Conservation (phyloP, 2,329 filamentous ascomycete species). For the Graphilbum sp. region DNA sequence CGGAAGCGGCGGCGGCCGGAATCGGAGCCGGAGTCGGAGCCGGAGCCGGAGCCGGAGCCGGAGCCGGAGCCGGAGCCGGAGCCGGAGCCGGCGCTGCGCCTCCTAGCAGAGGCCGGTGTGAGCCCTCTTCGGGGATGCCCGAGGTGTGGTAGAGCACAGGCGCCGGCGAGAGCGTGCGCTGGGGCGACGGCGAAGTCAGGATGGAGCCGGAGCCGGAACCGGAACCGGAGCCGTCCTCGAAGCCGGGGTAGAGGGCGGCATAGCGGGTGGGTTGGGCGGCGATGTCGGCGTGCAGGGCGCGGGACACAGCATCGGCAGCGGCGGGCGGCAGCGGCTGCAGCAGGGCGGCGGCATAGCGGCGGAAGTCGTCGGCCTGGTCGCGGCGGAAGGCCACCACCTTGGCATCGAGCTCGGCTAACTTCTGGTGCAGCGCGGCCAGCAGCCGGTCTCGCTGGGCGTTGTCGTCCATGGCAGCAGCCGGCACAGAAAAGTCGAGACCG, state of each 20-base stretch:
- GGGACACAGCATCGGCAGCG: slow-evolving; percentile 28
- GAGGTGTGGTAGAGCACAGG: slow-evolving; percentile 23
- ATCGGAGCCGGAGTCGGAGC: too few species aligned
- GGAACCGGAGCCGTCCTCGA: slow-evolving; percentile 15
- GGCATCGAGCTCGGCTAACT: slow-evolving; percentile 38
- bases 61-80: too few species aligned
- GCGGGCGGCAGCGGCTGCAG: slow-evolving; percentile 29
- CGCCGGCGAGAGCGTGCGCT: slow-evolving; percentile 17
- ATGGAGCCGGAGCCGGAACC: slow-evolving; percentile 1
- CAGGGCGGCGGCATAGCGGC: slow-evolving; percentile 33
- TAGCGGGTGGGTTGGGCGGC: slow-evolving; percentile 20
- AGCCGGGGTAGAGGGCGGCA: slow-evolving; percentile 22
- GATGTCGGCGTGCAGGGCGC: slow-evolving; percentile 25
- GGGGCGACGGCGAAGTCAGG: slow-evolving; percentile 5
- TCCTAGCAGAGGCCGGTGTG: slow-evolving; percentile 10
- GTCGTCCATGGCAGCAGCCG: slow-evolving; percentile 14
- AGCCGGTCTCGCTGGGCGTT: slow-evolving; percentile 27
- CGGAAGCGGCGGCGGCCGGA: too few species aligned
- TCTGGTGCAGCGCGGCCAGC: slow-evolving; percentile 33
- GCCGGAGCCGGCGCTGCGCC: too few species aligned
- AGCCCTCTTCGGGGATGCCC: slow-evolving; percentile 18
- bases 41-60: too few species aligned
- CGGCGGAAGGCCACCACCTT: slow-evolving; percentile 39
- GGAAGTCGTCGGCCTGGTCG: slow-evolving; percentile 40
- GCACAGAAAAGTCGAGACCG: background rate